Evolutionary conservation across 331 rosid genomes (phyloP), one percentile per base, ranked within the genome.

Genomic region (Arachis monticola): DNA sequence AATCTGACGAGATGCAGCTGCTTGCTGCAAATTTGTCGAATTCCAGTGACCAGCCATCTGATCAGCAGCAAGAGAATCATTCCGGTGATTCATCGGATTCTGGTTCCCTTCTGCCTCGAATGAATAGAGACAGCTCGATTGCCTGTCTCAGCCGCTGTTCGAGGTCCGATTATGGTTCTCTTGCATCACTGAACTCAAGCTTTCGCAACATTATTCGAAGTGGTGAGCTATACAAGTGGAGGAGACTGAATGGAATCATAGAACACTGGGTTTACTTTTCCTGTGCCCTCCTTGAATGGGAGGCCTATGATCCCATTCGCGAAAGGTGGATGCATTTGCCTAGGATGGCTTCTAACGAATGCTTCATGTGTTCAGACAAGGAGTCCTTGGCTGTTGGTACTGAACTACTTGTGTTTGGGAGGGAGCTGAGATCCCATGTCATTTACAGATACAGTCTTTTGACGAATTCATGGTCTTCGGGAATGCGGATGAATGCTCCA

Each of bases 251-350:
- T 70, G 91, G 82, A 1, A 86, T 90, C 45, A 76, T 59, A 30
- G 97, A 92, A 61, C 97, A 90, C 67, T 92, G 96, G 96, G 85
- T 92, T 77, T 92, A 92, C 64, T 90, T 92, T 76, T 90, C 94
- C 7, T 87, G 93, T 66, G 83, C 85, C 42, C 87, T 85, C 9
- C 92, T 88, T 3, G 89, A 92, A 75, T 92, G 97, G 97, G 91
- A 88, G 51, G 97, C 96, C 30, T 92, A 88, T 57, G 92, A 92
- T 84, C 94, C 96, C 31, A 76, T 75, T 74, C 87, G 75, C 2
- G 48, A 77, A 3, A 50, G 85, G 66, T 92, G 96, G 97, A 88
- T 92, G 92, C 92, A 83, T 81, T 80, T 90, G 67, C 97, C 97
- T 4, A 85, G 88, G 64, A 92, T 92, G 92, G 82, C 90, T 59